Percentiles rank a stretch among this genome's conserved stretches.
phyloP scores from a whole-genome alignment of 1,139 yeast genomes.

The Hyphopichia wangnamkhiaoensis region DNA sequence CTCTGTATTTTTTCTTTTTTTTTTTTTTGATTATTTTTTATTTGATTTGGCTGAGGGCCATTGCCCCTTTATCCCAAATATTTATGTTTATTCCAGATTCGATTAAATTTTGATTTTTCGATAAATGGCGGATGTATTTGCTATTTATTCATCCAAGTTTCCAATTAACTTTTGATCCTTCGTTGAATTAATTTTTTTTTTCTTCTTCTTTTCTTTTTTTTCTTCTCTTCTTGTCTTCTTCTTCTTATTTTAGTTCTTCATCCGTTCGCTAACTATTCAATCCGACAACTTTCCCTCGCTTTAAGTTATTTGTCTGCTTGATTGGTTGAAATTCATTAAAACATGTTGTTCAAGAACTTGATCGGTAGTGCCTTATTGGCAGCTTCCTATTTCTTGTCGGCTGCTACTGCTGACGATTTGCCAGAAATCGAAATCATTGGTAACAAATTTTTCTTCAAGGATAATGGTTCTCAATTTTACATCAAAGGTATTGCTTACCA shows the following conservation, averaged over 20 bases:
- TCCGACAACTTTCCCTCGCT: slow-evolving; percentile 1
- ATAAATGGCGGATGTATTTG: neutral
- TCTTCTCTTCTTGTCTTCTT: neutral
- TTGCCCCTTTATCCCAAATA: neutral
- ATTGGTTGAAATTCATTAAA: too few species aligned
- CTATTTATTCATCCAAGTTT: neutral
- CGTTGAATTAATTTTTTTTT: neutral
- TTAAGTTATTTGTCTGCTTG: too few species aligned
- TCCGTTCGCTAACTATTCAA: slow-evolving; percentile 8
- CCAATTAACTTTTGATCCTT: neutral
- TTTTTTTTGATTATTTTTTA: too few species aligned
- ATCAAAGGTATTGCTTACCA: slow-evolving; percentile 81
- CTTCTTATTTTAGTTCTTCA: neutral
- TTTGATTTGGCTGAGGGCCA: too few species aligned
- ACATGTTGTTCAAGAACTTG: slow-evolving; percentile 47
- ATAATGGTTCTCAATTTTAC: slow-evolving; percentile 80
- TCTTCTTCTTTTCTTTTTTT: neutral
- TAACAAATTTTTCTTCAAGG: slow-evolving; percentile 75
- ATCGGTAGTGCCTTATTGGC: slow-evolving; percentile 32
- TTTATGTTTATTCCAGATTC: slow-evolving; percentile 2
- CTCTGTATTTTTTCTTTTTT: neutral
- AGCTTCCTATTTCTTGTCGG: slow-evolving; percentile 17
- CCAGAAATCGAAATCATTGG: slow-evolving; percentile 63
- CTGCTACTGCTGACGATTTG: slow-evolving; percentile 18
- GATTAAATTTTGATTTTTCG: neutral